Base-by-base conservation (phyloP, 345 rosid genomes). In the Ceriops tagal region DNA sequence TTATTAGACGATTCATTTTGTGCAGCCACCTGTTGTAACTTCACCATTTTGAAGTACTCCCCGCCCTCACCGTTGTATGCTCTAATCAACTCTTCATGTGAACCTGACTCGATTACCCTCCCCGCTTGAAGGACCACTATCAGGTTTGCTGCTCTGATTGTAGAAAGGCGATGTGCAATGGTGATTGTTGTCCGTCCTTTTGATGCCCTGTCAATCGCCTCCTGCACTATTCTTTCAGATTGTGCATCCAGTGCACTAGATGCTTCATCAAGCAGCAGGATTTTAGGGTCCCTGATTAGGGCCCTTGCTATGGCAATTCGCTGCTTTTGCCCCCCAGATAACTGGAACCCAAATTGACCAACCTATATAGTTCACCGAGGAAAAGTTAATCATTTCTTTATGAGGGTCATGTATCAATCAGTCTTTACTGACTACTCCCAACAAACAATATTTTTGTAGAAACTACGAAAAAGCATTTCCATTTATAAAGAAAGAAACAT, bases 321-420 rank as follows among this genome's bases (percentile, higher is more conserved):
- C 81, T 86, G 90, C 83, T 88, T 88, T 65, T 88, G 93, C 61
- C 90, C 89, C 30, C 93, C 90, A n/a, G 90, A 88, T 71, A 88
- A 56, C 53, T 88, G 89, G 74, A 84, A 80, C 16, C 90, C 93
- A 37, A 80, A 82, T 68, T 88, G 93, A 39, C 90, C 89, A 75
- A 86, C 89, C 89, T 88, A 77, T 11, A 39, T 49, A 73, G 71
- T 58, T 26, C 64, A 67, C 31, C 66, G 56, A 69, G 39, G 16
- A 69, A 27, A 28, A 8, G 16, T 62, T 32, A 37, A 35, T 32
- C 56, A 66, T 31, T 60, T 56, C 35, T 27, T 65, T 22, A 11
- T 63, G 27, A 34, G 15, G 20, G 5, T 11, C 51, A 20, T 53
- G 10, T 46, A 47, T 46, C 0, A 49, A 69, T 19, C 34, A 16